Evolutionary conservation across 345 rosid species (phyloP).

Genomic region (Cochlearia excelsa): DNA sequence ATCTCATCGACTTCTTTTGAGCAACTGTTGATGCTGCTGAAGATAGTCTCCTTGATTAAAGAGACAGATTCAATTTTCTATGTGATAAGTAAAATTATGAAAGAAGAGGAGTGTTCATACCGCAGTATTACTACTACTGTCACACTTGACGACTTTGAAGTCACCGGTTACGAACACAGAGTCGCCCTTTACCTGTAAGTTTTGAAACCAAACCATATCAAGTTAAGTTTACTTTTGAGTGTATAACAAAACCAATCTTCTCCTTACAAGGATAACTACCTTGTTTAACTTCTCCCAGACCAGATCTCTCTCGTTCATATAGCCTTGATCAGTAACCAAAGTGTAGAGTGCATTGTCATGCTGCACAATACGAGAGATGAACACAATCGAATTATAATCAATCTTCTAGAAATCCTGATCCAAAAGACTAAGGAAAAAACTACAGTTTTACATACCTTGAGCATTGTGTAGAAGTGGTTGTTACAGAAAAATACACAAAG

Average conservation of each 20-base stretch:
- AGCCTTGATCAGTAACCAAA: conserved; percentile 97
- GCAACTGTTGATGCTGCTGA: no score
- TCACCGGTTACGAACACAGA: conserved; percentile 79
- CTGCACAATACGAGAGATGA: conserved; percentile 46
- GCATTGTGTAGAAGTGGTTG: conserved; percentile 99
- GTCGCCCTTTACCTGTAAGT: conserved; percentile 88
- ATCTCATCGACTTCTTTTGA: no score
- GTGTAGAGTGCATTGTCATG: conserved; percentile 90
- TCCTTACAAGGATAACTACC: conserved; percentile 39
- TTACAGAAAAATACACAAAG: conserved; percentile 96
- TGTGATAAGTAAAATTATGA: neutral
- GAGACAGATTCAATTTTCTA: neutral
- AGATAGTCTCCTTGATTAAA: no score
- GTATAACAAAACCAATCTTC: conserved; percentile 14
- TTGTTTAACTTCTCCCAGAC: conserved; percentile 98
- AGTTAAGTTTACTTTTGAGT: neutral
- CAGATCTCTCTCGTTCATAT: conserved; percentile 82
- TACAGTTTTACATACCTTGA: conserved; percentile 72
- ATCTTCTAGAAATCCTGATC: neutral
- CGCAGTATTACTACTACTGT: conserved; percentile 38
- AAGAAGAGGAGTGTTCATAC: conserved; percentile 38
- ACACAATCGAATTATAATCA: neutral
- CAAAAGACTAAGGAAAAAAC: neutral
- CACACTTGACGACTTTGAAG: conserved; percentile 46
- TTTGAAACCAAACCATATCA: neutral